phyloP scores from a whole-genome alignment of 495 filamentous ascomycete species.

The Lasiosphaeria ovina region DNA sequence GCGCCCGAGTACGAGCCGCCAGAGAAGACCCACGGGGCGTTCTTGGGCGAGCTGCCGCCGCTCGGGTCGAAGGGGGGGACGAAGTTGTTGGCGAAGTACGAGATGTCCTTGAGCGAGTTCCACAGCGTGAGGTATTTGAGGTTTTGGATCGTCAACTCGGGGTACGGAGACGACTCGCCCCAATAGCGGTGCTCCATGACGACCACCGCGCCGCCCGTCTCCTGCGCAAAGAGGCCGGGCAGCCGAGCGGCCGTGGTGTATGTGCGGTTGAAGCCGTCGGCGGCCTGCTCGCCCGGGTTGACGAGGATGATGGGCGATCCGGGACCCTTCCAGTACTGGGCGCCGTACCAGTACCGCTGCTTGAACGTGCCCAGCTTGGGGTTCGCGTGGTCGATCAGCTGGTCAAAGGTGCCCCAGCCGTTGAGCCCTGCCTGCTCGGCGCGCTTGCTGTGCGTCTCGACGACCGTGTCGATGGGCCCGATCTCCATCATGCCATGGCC shows the following conservation, averaged over 20 bases:
- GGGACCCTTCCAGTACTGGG: slow-evolving; percentile 31
- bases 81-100: slow-evolving; percentile 60
- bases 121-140: slow-evolving; percentile 62
- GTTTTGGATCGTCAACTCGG: slow-evolving; percentile 52
- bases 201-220: slow-evolving; percentile 55
- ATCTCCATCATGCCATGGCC: slow-evolving; percentile 25
- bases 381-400: slow-evolving; percentile 35
- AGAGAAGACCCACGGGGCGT: slow-evolving; percentile 60
- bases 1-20: slow-evolving; percentile 68
- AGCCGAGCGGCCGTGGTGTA: slow-evolving; percentile 41
- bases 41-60: slow-evolving; percentile 50
- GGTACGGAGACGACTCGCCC: slow-evolving; percentile 60
- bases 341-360: slow-evolving; percentile 35
- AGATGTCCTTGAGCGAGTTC: slow-evolving; percentile 60
- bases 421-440: slow-evolving; percentile 23
- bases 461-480: slow-evolving; percentile 22
- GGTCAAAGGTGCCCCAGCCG: slow-evolving; percentile 32
- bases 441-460: slow-evolving; percentile 22
- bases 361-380: slow-evolving; percentile 34
- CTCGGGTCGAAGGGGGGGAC: slow-evolving; percentile 56
- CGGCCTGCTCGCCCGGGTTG: slow-evolving; percentile 58
- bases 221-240: slow-evolving; percentile 52
- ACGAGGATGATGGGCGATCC: slow-evolving; percentile 46
- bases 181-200: slow-evolving; percentile 63
- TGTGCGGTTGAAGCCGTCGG: slow-evolving; percentile 43